Evolutionary conservation across 768 basidiomycete species (phyloP).

Genomic region (Lanmaoa pseudosensibilis): DNA sequence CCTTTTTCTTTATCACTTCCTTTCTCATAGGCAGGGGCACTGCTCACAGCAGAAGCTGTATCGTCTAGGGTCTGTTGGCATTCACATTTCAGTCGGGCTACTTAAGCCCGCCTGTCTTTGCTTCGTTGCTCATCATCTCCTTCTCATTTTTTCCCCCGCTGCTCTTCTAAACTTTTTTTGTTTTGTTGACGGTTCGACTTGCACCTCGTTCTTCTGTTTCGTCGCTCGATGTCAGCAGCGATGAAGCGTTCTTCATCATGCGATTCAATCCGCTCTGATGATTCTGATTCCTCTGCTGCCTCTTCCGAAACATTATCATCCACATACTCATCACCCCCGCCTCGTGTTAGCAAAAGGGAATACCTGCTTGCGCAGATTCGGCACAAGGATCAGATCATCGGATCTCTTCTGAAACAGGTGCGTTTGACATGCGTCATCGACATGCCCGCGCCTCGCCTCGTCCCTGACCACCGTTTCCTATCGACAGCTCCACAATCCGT

Average conservation of each 20-base stretch:
- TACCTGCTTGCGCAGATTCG: slow-evolving; percentile 82
- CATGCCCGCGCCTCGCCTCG: neutral
- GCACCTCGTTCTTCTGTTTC: neutral
- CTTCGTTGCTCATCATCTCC: neutral
- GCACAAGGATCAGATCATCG: slow-evolving; percentile 86
- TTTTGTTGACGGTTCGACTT: neutral
- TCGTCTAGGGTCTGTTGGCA: neutral
- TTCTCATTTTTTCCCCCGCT: neutral
- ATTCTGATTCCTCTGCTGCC: slow-evolving; percentile 29
- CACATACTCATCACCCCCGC: slow-evolving; percentile 28
- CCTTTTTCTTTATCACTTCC: slow-evolving; percentile 7
- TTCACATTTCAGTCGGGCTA: slow-evolving; percentile 13
- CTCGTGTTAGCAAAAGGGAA: slow-evolving; percentile 69
- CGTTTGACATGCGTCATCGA: slow-evolving; percentile 8
- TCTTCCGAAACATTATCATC: slow-evolving; percentile 42
- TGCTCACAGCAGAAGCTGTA: slow-evolving; percentile 17
- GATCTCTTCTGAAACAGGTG: slow-evolving; percentile 81
- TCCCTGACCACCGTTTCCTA: neutral
- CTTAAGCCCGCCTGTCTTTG: slow-evolving; percentile 15
- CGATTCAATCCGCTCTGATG: slow-evolving; percentile 21
- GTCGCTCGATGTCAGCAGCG: neutral
- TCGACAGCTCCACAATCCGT: slow-evolving; percentile 65
- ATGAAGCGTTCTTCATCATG: slow-evolving; percentile 22
- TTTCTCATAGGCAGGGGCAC: slow-evolving; percentile 12
- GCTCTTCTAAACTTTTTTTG: neutral